Evolutionary conservation across 1,139 yeast species (phyloP), one percentile per base, ranked within the genome.

Genomic region (Yamadazyma diospyri): DNA sequence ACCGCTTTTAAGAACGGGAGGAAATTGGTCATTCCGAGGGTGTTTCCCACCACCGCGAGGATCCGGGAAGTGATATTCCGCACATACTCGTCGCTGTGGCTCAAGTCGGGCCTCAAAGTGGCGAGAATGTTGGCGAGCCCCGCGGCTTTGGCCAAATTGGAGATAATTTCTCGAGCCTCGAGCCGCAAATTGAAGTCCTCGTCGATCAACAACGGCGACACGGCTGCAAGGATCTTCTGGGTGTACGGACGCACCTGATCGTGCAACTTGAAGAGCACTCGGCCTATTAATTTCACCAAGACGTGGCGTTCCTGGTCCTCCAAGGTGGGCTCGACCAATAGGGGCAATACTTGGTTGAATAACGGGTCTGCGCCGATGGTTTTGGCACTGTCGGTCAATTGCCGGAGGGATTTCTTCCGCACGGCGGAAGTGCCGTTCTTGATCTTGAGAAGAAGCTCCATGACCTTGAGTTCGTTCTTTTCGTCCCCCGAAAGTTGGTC

Each of bases 301-400:
- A 86, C 55, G 57, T 88, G 95, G 19, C 95, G 69, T 52, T 89
- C 97, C 45, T 81, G 88, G 34, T 85, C 94, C 43, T 82, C 94
- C 25, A 88, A 60, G 6, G 75, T 59, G 16, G 79, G 79, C 42
- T 87, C 96, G 51, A 83, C 63, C 23, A 89, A 59, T 12, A 89
- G 57, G 0, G 96, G 95, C 11, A 89, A 61, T 6, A 86, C 68
- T 40, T 77, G 81, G 37, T 76, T 74, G 48, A 89, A 81, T 14
- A 88, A 54, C 0, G 78, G 54, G 32, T 76, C 72, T 1, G 96
- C 81, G 0, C 97, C 97, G 46, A 80, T 76, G 10, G 59, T 60
- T 6, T 67, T 59, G 0, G 94, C 82, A 42, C 72, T 71, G 33
- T 79, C 87, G 2, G 86, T 76, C 16, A 89, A 55, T 26, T 72